Evolutionary conservation across 345 rosid genomes (phyloP), one percentile per base, ranked within the genome.

Genomic region (Acer campestre): DNA sequence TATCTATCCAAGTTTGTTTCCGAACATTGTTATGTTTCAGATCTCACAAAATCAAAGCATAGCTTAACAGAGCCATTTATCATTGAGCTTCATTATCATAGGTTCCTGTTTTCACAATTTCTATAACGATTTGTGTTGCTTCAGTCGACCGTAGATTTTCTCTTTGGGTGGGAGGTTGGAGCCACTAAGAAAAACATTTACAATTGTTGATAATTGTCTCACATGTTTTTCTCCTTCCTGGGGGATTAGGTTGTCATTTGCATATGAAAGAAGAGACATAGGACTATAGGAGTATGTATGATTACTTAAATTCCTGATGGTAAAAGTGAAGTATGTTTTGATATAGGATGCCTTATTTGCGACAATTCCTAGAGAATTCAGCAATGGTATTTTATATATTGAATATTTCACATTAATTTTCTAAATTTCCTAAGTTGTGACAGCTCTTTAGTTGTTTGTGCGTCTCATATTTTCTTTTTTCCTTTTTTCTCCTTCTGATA

Each of bases 71-170:
- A 4, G 20, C 73, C 17, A 51, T n/a, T 58, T 58, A 20, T 31
- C 20, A 29, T 29, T 49, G 46, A 55, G 48, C 7, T 72, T 7
- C 27, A 22, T 20, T 55, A 55, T 56, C 49, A 27, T 61, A 29
- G 31, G n/a, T 25, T 73, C 14, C 23, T 61, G 42, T 72, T 61
- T 20, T 40, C 67, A 73, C 42, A 61, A 42, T 38, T 61, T 73
- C 56, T 22, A 8, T 44, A 38, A 71, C n/a, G 10, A 12, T 11
- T 14, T 49, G 51, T 44, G 38, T 14, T 71, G 46, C 68, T 73
- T 59, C 56, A 23, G 40, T 38, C 17, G 9, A 46, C 66, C 51
- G n/a, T 16, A 7, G 49, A 38, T 25, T 53, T 53, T 10, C 64
- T 56, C 67, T 22, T 73, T 42, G 38, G 40, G 38, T 61, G 40